Evolutionary conservation across 768 basidiomycete species (phyloP).

Genomic region (Tulasnella sp.): DNA sequence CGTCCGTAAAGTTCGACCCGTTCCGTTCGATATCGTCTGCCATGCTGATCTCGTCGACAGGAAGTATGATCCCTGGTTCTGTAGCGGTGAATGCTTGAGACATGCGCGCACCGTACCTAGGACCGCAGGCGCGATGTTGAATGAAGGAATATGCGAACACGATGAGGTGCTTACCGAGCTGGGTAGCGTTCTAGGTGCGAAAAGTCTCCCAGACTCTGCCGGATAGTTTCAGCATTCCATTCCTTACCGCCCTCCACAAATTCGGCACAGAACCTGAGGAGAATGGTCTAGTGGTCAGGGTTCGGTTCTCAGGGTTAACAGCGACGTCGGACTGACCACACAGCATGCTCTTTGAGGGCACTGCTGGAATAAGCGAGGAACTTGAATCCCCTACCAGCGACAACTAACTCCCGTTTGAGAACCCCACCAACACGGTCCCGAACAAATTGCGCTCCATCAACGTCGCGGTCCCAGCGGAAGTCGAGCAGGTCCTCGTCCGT

Average conservation of each 20-base stretch:
- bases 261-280: slow-evolving; percentile 48
- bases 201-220: slow-evolving; percentile 54
- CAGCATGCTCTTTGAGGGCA: slow-evolving; percentile 69
- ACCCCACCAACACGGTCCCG: slow-evolving; percentile 53
- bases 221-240: slow-evolving; percentile 49
- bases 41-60: slow-evolving; percentile 41
- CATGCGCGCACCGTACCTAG: slow-evolving; percentile 65
- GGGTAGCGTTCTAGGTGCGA: slow-evolving; percentile 42
- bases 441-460: slow-evolving; percentile 57
- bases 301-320: not conserved
- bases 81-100: slow-evolving; percentile 75
- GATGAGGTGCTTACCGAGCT: not conserved
- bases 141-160: slow-evolving; percentile 21
- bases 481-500: slow-evolving; percentile 74
- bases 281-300: not conserved
- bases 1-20: slow-evolving; percentile 61
- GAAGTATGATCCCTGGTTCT: slow-evolving; percentile 50
- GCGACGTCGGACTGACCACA: slow-evolving; percentile 43
- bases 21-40: slow-evolving; percentile 47
- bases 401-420: slow-evolving; percentile 59
- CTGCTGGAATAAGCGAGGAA: slow-evolving; percentile 74
- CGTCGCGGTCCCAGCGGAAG: slow-evolving; percentile 65
- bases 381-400: slow-evolving; percentile 53
- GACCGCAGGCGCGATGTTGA: slow-evolving; percentile 42
- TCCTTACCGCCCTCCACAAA: slow-evolving; percentile 42